Evolutionary conservation across 495 filamentous ascomycete genomes (phyloP).

Genomic region (Aspergillus coremiiformis): DNA sequence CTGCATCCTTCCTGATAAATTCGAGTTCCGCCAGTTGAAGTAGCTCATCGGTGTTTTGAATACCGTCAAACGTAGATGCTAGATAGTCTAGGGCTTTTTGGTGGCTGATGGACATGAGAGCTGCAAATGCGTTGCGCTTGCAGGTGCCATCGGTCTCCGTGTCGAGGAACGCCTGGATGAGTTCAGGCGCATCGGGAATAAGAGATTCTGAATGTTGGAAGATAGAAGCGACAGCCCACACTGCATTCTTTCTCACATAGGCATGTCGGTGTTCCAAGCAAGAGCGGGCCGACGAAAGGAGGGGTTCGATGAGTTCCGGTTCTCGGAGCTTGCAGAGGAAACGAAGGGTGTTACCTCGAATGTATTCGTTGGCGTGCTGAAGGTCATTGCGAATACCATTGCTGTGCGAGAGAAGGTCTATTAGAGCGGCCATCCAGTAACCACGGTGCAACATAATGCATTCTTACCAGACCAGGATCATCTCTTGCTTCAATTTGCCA

Average conservation of each 20-base stretch:
- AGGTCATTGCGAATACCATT: conserved; percentile 98
- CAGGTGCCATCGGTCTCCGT: conserved; percentile 90
- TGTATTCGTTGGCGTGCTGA: conserved; percentile 96
- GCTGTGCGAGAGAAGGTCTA: conserved; percentile 38
- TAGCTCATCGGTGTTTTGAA: conserved; percentile 89
- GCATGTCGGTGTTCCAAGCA: conserved; percentile 95
- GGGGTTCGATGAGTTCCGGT: conserved; percentile 90
- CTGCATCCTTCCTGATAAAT: conserved; percentile 96
- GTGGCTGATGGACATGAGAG: conserved; percentile 83
- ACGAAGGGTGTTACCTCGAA: conserved; percentile 90
- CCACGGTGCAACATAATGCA: background rate
- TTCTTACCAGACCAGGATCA: conserved; percentile 95
- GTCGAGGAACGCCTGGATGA: conserved; percentile 84
- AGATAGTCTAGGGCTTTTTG: conserved; percentile 88
- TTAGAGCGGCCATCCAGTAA: conserved; percentile 13
- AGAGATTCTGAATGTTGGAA: conserved; percentile 83
- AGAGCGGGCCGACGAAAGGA: conserved; percentile 80
- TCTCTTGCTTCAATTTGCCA: conserved; percentile 97
- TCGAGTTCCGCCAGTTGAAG: conserved; percentile 90
- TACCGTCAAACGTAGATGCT: conserved; percentile 83
- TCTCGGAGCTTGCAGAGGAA: conserved; percentile 97
- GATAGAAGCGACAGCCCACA: conserved; percentile 90
- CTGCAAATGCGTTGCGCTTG: conserved; percentile 96
- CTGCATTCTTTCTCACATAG: conserved; percentile 96
- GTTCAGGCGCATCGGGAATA: conserved; percentile 92